A percentile compares a stretch with the other conserved stretches of the same genome.
These are phyloP conservation scores for Barnettozyma hawaiiensis DNA, from an alignment of 1,139 yeast species.

Conservation along the genomic window DNA sequence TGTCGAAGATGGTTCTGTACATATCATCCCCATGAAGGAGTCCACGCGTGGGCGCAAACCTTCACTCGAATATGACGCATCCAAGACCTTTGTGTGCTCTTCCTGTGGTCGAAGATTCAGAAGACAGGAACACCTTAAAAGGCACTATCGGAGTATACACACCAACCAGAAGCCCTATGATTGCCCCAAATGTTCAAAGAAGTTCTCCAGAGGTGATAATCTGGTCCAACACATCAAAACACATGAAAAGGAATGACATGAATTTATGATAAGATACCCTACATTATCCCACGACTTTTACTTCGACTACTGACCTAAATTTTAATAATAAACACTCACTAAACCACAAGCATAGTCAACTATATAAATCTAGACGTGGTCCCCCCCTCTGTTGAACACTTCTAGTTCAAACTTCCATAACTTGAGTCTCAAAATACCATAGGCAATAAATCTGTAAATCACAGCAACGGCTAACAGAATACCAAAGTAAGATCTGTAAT, in stretches of 20 bases:
- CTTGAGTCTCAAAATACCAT: slow-evolving; percentile 26
- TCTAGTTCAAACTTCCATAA: slow-evolving; percentile 19
- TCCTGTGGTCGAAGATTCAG: slow-evolving; percentile 58
- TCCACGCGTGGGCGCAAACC: slow-evolving; percentile 37
- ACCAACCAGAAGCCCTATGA: slow-evolving; percentile 72
- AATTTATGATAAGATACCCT: neutral
- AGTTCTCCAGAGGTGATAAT: slow-evolving; percentile 72
- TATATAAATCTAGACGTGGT: neutral
- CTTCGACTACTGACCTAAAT: no score
- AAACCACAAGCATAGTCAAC: no score
- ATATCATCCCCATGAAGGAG: slow-evolving; percentile 19
- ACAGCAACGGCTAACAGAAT: slow-evolving; percentile 30
- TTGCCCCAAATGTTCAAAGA: slow-evolving; percentile 65
- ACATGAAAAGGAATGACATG: slow-evolving; percentile 31
- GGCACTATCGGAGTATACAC: slow-evolving; percentile 70
- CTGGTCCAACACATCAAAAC: slow-evolving; percentile 71
- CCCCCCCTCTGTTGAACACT: slow-evolving; percentile 5
- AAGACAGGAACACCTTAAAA: slow-evolving; percentile 72
- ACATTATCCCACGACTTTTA: no score
- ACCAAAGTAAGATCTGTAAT: slow-evolving; percentile 30
- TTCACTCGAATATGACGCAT: slow-evolving; percentile 31
- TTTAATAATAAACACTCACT: no score
- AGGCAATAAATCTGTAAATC: slow-evolving; percentile 34
- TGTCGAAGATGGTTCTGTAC: slow-evolving; percentile 10
- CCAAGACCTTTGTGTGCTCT: slow-evolving; percentile 35